Conservation (phyloP, 495 filamentous ascomycete species). For the Venustampulla echinocandica region DNA sequence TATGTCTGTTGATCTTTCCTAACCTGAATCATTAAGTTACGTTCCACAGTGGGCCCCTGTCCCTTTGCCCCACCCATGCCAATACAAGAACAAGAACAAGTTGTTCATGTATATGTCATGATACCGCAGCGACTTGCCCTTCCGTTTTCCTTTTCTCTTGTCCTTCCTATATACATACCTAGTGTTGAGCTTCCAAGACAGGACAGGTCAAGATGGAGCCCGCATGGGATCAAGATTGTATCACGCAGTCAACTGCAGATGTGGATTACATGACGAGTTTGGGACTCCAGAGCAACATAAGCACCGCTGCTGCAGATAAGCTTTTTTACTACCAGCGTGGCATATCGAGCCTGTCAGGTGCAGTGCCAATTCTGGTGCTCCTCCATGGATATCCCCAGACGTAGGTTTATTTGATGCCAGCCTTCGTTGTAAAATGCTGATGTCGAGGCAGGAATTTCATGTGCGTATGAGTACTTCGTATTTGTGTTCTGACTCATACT, state of each 20-base stretch:
- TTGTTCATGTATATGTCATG: no score
- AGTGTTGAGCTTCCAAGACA: no score
- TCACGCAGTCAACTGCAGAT: not conserved
- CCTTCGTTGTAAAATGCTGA: not conserved
- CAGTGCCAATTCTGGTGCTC: conserved; percentile 24
- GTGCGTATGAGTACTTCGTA: not conserved
- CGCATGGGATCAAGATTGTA: not conserved
- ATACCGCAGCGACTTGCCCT: no score
- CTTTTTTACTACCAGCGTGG: conserved; percentile 16
- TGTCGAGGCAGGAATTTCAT: conserved; percentile 7
- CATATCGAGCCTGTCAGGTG: not conserved
- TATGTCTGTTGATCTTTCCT: no score
- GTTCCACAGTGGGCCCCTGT: no score
- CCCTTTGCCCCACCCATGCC: no score
- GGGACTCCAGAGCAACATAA: conserved; percentile 6
- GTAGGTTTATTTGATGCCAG: conserved; percentile 6
- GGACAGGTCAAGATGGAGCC: not conserved
- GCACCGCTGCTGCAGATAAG: conserved; percentile 1
- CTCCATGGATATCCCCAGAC: conserved; percentile 30
- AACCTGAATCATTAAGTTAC: no score
- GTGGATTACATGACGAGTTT: conserved; percentile 7
- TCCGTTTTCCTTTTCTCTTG: no score
- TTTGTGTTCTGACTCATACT: conserved; percentile 1
- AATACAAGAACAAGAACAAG: no score
- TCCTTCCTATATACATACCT: no score